Evolutionary conservation across 176 grass and related monocot species (phyloP).

Genomic region (Zoysia japonica): DNA sequence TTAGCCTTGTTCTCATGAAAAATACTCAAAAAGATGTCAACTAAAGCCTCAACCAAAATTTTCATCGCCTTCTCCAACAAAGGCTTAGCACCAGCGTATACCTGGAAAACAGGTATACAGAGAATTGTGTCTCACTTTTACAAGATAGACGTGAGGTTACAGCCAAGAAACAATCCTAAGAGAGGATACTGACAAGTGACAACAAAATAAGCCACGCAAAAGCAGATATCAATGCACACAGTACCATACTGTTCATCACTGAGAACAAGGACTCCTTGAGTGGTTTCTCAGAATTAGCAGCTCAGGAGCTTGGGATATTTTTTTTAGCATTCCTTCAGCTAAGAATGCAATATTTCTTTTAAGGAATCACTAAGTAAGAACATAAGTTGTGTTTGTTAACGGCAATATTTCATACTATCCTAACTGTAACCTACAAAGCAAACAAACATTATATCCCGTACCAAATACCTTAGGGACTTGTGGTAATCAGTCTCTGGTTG

Average conservation of each 20-base stretch:
- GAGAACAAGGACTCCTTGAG: not conserved
- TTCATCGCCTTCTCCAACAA: conserved; percentile 83
- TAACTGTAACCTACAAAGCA: not conserved
- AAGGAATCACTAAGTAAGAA: conserved; percentile 4
- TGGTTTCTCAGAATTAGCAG: conserved; percentile 8
- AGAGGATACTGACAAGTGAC: not conserved
- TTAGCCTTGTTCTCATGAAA: conserved; percentile 91
- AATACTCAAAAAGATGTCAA: conserved; percentile 90
- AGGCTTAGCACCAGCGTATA: conserved; percentile 87
- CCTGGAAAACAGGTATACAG: conserved; percentile 49
- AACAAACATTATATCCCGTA: not conserved
- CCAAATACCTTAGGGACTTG: not conserved
- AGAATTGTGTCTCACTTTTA: conserved; percentile 19
- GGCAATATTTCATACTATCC: not conserved
- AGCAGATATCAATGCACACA: not conserved
- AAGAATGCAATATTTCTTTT: conserved; percentile 1
- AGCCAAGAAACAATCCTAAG: not conserved
- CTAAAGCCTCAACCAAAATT: conserved; percentile 89
- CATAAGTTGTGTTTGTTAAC: not conserved
- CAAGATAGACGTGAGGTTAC: conserved; percentile 1
- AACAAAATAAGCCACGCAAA: not conserved
- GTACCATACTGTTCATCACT: not conserved
- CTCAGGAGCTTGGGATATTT: conserved; percentile 1
- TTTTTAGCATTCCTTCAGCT: conserved; percentile 8
- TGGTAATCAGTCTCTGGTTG: not conserved